Evolutionary conservation across 192 early-diverging fungal species (phyloP), one percentile per base, ranked within the genome.

Genomic region (Lunasporangiospora selenospora): DNA sequence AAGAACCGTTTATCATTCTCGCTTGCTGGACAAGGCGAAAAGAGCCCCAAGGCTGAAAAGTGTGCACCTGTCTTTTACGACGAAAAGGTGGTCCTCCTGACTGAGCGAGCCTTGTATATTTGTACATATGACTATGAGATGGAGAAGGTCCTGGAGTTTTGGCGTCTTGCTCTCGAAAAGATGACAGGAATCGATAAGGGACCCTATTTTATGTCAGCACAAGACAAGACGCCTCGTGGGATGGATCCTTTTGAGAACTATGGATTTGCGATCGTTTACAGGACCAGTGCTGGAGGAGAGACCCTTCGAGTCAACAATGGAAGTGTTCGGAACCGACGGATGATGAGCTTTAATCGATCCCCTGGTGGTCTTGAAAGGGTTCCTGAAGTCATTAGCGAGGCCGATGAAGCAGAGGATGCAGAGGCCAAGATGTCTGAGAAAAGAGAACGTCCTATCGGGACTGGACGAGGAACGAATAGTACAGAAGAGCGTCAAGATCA

Each of bases 71-170:
- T 70, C n/a, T 65, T 69, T 8, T 82, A 82, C 32, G 82, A 83
- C 54, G 88, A 92, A 62, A 85, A 88, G 64, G 84, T 92, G 13
- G 69, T 92, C 5, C 61, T 88, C 0, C 53, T 92, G 21, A 89
- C 90, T 0, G 70, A 81, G 31, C 77, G 77, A 29, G 88, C 90
- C 0, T 55, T 92, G 1, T 90, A 90, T 59, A 67, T 92, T 18
- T 92, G 90, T 58, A 79, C 85, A 18, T 89, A 86, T 31, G 80
- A 89, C 65, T 86, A 89, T 45, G 81, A 83, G 54, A 62, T 87
- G 59, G 87, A 89, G 51, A 89, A 90, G 60, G 85, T 89, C 0
- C 67, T 87, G 0, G 81, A 88, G 71, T 88, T 88, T 46, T 73
- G 82, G 51, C 64, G 87, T 33, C 65, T 92, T 27, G 85, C 77